A percentile compares a stretch with the other conserved stretches of the same genome.
Evolutionary conservation across 306 rosid genomes (phyloP).

Genomic region (Arachis stenosperma): DNA sequence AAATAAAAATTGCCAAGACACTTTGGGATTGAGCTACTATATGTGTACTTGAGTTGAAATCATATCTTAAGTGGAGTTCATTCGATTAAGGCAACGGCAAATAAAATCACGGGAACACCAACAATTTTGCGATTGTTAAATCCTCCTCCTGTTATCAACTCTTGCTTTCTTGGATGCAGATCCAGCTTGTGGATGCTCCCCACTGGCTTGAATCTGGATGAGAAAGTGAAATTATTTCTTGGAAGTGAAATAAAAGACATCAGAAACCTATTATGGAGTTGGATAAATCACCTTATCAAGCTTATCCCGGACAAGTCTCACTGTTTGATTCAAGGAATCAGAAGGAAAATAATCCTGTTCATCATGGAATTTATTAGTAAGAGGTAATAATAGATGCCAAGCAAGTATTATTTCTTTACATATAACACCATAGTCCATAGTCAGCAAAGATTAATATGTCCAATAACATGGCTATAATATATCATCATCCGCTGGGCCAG

Average conservation of each 20-base stretch:
- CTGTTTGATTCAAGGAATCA: slow-evolving; percentile 86
- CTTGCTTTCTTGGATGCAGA: slow-evolving; percentile 67
- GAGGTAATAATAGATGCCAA: slow-evolving; percentile 21
- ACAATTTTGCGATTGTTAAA: slow-evolving; percentile 43
- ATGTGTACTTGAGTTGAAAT: slow-evolving; percentile 6
- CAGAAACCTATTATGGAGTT: slow-evolving; percentile 22
- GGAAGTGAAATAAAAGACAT: not conserved
- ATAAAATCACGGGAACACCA: slow-evolving; percentile 15
- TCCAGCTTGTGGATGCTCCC: slow-evolving; percentile 56
- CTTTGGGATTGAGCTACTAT: not conserved
- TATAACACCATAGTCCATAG: slow-evolving; percentile 2
- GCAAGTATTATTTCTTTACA: slow-evolving; percentile 21
- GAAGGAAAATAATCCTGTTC: slow-evolving; percentile 83
- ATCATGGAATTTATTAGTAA: slow-evolving; percentile 35
- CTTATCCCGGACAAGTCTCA: slow-evolving; percentile 71
- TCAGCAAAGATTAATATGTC: slow-evolving; percentile 26
- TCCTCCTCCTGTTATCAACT: slow-evolving; percentile 83
- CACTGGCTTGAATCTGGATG: slow-evolving; percentile 68
- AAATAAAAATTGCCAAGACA: slow-evolving; percentile 6
- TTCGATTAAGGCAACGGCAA: not conserved
- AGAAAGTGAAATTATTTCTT: slow-evolving; percentile 27
- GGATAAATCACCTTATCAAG: slow-evolving; percentile 73
- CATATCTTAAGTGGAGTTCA: not conserved
- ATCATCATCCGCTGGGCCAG: slow-evolving; percentile 17
- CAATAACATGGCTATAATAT: slow-evolving; percentile 5